phyloP scores from a whole-genome alignment of 1,139 yeast genomes.

The Blastobotrys illinoisensis region DNA sequence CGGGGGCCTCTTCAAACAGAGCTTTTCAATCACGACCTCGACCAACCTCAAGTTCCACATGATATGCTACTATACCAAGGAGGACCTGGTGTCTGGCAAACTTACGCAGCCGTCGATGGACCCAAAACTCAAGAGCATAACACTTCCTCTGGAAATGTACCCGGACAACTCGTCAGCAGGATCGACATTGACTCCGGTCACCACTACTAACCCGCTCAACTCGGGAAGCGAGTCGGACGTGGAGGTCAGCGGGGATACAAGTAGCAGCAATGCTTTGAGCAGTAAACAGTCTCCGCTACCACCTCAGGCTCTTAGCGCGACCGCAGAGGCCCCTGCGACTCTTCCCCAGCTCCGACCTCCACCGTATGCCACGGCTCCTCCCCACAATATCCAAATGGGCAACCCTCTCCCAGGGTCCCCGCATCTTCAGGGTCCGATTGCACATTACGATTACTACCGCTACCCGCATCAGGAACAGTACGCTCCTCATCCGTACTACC shows the following conservation, averaged over 20 bases:
- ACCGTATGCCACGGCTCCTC: not conserved
- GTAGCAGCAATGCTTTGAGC: not conserved
- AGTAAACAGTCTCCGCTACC: not conserved
- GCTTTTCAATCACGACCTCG: constrained; percentile 48
- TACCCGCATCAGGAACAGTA: not conserved
- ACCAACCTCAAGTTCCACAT: constrained; percentile 50
- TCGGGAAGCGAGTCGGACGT: not conserved
- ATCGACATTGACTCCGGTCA: constrained; percentile 20
- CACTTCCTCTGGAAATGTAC: constrained; percentile 36
- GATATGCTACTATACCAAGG: constrained; percentile 45
- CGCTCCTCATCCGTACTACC: not conserved
- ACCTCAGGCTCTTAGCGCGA: not conserved
- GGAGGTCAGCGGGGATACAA: not conserved
- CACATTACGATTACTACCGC: not conserved
- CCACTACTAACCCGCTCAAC: not conserved
- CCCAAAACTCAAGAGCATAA: constrained; percentile 32
- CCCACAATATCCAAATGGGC: not conserved
- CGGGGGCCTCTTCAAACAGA: constrained; percentile 53
- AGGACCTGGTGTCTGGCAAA: constrained; percentile 28
- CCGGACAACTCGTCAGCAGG: constrained; percentile 33
- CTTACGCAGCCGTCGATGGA: constrained; percentile 40
- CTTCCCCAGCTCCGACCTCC: not conserved
- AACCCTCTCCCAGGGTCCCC: not conserved
- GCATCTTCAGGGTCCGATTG: not conserved
- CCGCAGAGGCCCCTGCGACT: not conserved